Evolutionary conservation across 176 grass and related monocot species (phyloP).

Genomic region (Oryza glaberrima): DNA sequence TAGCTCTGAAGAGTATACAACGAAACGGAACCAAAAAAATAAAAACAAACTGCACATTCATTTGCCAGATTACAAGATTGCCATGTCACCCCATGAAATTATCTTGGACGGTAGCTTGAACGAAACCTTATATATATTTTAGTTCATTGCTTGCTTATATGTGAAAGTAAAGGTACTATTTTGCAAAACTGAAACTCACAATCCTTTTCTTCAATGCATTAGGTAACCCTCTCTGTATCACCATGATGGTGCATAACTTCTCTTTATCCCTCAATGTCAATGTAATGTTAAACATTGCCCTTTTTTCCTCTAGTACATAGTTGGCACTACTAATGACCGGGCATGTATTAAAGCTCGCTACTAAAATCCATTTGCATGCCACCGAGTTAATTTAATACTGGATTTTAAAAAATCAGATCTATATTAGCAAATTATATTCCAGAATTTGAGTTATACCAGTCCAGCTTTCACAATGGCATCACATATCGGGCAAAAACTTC

Average conservation of each 20-base stretch:
- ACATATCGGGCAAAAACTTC: not conserved
- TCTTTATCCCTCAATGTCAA: not conserved
- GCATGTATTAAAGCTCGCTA: conserved; percentile 1
- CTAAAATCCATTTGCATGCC: conserved; percentile 6
- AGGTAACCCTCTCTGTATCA: not conserved
- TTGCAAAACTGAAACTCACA: not conserved
- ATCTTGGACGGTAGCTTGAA: not conserved
- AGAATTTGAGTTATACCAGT: conserved; percentile 36
- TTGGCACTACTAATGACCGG: conserved; percentile 7
- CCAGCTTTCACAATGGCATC: conserved; percentile 19
- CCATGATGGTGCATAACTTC: not conserved
- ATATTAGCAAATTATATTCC: conserved; percentile 10
- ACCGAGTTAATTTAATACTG: conserved; percentile 32
- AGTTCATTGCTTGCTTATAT: not conserved
- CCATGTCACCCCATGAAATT: not conserved
- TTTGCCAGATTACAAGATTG: not conserved
- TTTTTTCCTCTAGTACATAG: not conserved
- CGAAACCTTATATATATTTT: not conserved
- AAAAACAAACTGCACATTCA: not conserved
- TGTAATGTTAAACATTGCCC: not conserved
- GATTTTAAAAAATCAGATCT: conserved; percentile 17
- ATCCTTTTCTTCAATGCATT: not conserved
- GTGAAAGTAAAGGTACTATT: not conserved
- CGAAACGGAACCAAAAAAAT: too few relatives aligned
- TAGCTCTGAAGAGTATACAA: not conserved